Base-by-base conservation (phyloP, 331 rosid genomes). In the Malus hybrid region DNA sequence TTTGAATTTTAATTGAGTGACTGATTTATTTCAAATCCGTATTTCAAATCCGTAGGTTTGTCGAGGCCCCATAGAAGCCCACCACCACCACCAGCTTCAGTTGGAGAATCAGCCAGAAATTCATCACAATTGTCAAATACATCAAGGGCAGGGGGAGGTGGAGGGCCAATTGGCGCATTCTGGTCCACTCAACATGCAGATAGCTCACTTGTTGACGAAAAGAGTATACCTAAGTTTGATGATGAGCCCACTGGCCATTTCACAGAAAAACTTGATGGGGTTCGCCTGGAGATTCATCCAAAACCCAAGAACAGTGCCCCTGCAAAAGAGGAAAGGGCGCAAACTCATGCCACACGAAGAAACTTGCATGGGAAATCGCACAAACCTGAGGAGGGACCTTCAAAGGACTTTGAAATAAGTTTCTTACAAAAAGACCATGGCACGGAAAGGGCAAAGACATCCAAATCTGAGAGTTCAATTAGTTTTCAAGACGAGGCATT, bases 171-270 rank as follows among this genome's bases (percentile, higher is more conserved):
- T 81, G 97, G 98, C 67, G 94, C 93, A 50, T 93, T 91, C 87
- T 91, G 98, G 97, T 88, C 95, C 74, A 83, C 92, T 61, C 84
- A 80, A 81, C 98, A 93, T 77, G 97, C 90, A 31, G 81, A 81
- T 72, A 85, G 84, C 29, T 76, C 95, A 31, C 71, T 67, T 32
- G 65, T 76, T 15, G 87, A 85, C 74, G 93, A 85, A 65, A 73
- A 83, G 79, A 75, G 82, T 33, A 78, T 76, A 60, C 86, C 88
- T 39, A 52, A 81, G 78, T 90, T 86, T 80, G 97, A 92, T 69
- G 96, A 89, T 76, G 98, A 91, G 66, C 81, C 88, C 56, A 71
- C 86, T 62, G 75, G 83, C 77, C 87, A 80, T 73, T 78, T 77
- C 31, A 62, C 87, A 18, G 62, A 70, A 50, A 86, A 84, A 81